Conservation (phyloP, 164 flowering plant genomes). For the Aristolochia contorta region DNA sequence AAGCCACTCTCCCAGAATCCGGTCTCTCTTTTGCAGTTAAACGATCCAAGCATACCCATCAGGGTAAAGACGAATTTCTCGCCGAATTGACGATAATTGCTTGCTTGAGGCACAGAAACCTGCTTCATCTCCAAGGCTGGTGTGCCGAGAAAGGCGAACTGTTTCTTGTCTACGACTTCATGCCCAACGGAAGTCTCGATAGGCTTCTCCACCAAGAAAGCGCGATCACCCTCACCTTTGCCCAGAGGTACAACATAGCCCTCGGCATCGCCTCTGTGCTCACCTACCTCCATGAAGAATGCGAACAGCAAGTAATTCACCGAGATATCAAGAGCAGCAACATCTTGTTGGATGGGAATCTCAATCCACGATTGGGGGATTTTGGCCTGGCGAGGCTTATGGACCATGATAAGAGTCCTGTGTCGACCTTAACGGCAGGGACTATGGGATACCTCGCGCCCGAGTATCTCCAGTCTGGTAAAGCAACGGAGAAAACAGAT, state of each 20-base stretch:
- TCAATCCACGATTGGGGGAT: slow-evolving; percentile 74
- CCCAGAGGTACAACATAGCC: slow-evolving; percentile 52
- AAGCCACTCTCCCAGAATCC: slow-evolving; percentile 13
- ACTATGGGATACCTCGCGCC: slow-evolving; percentile 97
- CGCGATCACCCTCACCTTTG: slow-evolving; percentile 36
- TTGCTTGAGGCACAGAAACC: slow-evolving; percentile 74
- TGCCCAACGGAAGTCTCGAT: slow-evolving; percentile 86
- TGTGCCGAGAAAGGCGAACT: slow-evolving; percentile 76
- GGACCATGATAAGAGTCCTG: slow-evolving; percentile 90
- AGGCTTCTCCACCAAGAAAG: slow-evolving; percentile 43
- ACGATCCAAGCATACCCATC: slow-evolving; percentile 45
- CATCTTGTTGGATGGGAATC: slow-evolving; percentile 60
- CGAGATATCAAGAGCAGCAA: slow-evolving; percentile 86
- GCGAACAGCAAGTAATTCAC: slow-evolving; percentile 92
- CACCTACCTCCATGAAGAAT: slow-evolving; percentile 71
- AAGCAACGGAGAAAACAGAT: slow-evolving; percentile 88
- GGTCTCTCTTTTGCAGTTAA: slow-evolving; percentile 21
- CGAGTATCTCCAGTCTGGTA: slow-evolving; percentile 88
- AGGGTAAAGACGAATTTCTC: slow-evolving; percentile 66
- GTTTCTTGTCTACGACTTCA: slow-evolving; percentile 80
- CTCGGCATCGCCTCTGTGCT: slow-evolving; percentile 74
- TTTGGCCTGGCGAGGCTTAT: slow-evolving; percentile 83
- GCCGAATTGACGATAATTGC: slow-evolving; percentile 75
- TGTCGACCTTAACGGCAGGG: slow-evolving; percentile 84
- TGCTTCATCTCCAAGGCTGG: slow-evolving; percentile 94